Evolutionary conservation across 805 yeast species (phyloP).

Genomic region (Blastobotrys mokoenaii): DNA sequence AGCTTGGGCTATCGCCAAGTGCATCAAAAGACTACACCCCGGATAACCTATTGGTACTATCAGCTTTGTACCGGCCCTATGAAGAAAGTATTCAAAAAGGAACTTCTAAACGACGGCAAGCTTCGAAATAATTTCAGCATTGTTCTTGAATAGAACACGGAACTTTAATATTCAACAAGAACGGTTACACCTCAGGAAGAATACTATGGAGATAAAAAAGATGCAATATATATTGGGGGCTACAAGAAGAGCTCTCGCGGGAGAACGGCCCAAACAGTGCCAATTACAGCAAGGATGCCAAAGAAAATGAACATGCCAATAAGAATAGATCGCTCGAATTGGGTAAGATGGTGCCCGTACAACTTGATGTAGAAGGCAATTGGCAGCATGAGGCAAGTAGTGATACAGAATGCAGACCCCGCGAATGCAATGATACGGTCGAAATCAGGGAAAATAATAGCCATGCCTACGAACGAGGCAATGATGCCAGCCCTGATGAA

Average conservation of each 20-base stretch:
- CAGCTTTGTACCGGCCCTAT: constrained; percentile 31
- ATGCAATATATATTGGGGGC: background rate
- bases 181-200: too few species aligned
- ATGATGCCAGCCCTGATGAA: constrained; percentile 43
- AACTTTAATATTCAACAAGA: too few species aligned
- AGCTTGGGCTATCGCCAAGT: constrained; percentile 50
- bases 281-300: constrained; percentile 43
- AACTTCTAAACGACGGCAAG: constrained; percentile 47
- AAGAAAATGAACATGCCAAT: constrained; percentile 42
- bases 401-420: constrained; percentile 74
- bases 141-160: constrained; percentile 26
- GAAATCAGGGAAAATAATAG: constrained; percentile 66
- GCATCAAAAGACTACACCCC: constrained; percentile 50
- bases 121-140: constrained; percentile 66
- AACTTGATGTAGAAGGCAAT: constrained; percentile 58
- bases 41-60: constrained; percentile 66
- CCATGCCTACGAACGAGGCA: constrained; percentile 45
- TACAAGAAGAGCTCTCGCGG: background rate
- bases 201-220: background rate
- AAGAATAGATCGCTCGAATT: constrained; percentile 33
- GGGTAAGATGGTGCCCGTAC: constrained; percentile 38
- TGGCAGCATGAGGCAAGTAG: constrained; percentile 74
- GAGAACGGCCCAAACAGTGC: constrained; percentile 34
- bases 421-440: constrained; percentile 74
- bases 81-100: constrained; percentile 31